A percentile compares a stretch with the other conserved stretches of the same genome.
Conservation (phyloP, 78 protist species). For the Blattamonas nauphoetae region DNA sequence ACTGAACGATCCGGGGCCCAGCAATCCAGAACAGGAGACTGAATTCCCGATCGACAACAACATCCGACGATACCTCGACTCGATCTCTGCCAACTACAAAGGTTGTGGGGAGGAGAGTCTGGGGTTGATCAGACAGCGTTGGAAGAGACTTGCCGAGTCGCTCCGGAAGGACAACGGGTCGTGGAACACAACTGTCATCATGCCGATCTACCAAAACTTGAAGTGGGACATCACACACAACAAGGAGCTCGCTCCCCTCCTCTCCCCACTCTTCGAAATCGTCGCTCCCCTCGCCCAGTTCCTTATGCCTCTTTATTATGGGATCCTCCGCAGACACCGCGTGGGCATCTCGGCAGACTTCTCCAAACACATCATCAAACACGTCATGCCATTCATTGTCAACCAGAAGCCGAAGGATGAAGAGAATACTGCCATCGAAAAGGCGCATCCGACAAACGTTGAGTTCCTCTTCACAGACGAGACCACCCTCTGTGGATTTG, state of each 20-base stretch:
- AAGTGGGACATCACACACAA: not conserved
- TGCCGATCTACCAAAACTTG: not conserved
- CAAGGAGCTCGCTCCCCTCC: not conserved
- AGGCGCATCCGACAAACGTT: too few species aligned
- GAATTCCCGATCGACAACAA: too few species aligned
- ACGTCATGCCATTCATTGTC: not conserved
- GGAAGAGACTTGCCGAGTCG: not conserved
- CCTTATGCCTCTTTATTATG: not conserved
- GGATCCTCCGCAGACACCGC: not conserved
- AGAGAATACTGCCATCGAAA: not conserved
- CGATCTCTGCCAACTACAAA: not conserved
- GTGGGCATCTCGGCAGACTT: not conserved
- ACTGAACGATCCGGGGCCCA: too few species aligned
- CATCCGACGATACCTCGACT: too few species aligned
- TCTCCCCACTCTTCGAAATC: not conserved
- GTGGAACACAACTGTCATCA: not conserved
- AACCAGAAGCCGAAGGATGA: too few species aligned
- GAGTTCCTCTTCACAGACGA: slow-evolving; percentile 6
- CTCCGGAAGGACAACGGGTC: not conserved
- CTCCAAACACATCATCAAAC: not conserved
- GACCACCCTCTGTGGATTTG: not conserved
- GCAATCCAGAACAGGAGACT: too few species aligned
- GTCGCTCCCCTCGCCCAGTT: not conserved
- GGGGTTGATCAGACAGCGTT: not conserved
- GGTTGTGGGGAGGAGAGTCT: not conserved